Conservation (phyloP, 2,329 filamentous ascomycete genomes). For the Fusarium devonianum region DNA sequence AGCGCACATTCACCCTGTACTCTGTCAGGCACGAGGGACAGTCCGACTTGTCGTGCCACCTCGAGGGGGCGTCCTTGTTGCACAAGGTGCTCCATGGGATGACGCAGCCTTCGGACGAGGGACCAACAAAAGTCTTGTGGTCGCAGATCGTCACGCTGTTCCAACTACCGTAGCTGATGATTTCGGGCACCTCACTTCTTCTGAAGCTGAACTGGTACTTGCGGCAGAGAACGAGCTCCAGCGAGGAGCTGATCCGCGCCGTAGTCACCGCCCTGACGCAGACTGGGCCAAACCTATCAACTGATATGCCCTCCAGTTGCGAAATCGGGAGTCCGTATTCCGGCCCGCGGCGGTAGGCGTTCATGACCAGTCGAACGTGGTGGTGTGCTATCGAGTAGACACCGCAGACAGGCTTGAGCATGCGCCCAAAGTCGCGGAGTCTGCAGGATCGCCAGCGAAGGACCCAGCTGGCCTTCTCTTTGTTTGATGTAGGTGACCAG, state of each 20-base stretch:
- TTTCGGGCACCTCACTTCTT: not conserved
- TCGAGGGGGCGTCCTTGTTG: not conserved
- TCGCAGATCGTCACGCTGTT: not conserved
- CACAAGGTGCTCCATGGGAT: not conserved
- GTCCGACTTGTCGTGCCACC: not conserved
- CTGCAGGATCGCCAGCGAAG: not conserved
- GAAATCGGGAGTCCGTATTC: not conserved
- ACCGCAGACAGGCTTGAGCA: not conserved
- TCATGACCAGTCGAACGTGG: not conserved
- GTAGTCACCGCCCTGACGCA: not conserved
- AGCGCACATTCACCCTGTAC: not conserved
- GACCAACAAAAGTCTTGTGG: not conserved
- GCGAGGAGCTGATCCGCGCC: not conserved
- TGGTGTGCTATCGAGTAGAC: not conserved
- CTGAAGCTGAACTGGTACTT: not conserved
- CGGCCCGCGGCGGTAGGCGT: not conserved
- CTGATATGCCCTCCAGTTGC: not conserved
- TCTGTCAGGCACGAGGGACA: not conserved
- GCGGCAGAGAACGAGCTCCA: not conserved
- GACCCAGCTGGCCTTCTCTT: not conserved
- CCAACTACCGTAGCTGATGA: not conserved
- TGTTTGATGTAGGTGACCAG: not conserved
- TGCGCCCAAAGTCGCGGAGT: not conserved
- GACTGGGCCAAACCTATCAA: not conserved
- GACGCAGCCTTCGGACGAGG: not conserved